Conservation (phyloP, 371 early-diverging fungal species). For the Syncephalastrum monosporum region DNA sequence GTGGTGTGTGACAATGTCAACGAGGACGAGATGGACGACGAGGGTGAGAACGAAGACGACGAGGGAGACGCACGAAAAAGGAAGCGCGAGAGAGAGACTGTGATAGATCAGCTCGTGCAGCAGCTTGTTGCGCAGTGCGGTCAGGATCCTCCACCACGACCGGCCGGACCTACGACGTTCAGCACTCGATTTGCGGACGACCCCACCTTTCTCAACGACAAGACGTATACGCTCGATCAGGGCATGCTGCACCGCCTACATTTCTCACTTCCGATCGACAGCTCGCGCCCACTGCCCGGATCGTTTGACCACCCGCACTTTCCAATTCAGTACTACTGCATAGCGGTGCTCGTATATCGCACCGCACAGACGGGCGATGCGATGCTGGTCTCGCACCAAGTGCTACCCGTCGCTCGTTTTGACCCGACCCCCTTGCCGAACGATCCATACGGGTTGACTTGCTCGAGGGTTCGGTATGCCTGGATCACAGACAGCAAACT, state of each 20-base stretch:
- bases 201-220: not conserved
- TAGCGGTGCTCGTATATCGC: conserved; percentile 11
- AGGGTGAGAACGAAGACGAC: conserved; percentile 7
- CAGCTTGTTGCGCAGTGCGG: no score
- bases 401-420: conserved; percentile 4
- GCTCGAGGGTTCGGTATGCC: not conserved
- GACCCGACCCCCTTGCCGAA: conserved; percentile 6
- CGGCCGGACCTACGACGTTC: no score
- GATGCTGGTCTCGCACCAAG: not conserved
- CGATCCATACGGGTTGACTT: not conserved
- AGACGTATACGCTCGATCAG: not conserved
- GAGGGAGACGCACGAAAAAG: not conserved
- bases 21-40: conserved; percentile 4
- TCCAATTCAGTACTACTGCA: conserved; percentile 10
- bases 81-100: no score
- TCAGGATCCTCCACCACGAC: no score
- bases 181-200: no score
- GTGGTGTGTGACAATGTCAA: no score
- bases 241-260: conserved; percentile 8
- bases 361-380: not conserved
- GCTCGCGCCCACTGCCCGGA: conserved; percentile 11
- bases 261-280: conserved; percentile 12
- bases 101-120: no score
- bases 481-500: conserved; percentile 10
- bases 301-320: conserved; percentile 10